Evolutionary conservation across 2,329 filamentous ascomycete genomes (phyloP).

Genomic region (Cercospora brassicicola): DNA sequence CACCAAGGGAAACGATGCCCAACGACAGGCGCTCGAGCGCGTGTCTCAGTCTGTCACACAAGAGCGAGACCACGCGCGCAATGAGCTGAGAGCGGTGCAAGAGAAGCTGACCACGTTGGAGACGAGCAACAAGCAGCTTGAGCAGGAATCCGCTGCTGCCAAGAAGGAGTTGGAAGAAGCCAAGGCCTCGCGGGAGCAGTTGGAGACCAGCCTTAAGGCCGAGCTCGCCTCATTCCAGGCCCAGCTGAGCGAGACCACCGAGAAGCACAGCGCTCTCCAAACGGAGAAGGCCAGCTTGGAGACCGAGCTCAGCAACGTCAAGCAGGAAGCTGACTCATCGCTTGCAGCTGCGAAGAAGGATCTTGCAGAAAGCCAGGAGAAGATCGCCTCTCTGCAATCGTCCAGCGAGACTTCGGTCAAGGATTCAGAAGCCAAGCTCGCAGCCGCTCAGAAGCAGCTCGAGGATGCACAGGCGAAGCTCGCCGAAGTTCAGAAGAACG

Average conservation of each 20-base stretch:
- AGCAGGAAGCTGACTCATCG: conserved; percentile 19
- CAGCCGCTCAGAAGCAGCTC: conserved; percentile 20
- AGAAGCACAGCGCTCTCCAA: conserved; percentile 17
- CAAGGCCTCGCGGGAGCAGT: conserved; percentile 14
- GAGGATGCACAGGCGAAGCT: conserved; percentile 24
- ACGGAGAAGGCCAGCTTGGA: conserved; percentile 16
- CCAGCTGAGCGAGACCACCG: conserved; percentile 15
- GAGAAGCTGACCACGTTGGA: conserved; percentile 18
- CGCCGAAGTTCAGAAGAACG: conserved; percentile 11
- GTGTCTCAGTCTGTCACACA: conserved; percentile 26
- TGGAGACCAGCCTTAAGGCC: conserved; percentile 18
- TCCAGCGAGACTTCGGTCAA: conserved; percentile 20
- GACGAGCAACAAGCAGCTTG: conserved; percentile 14
- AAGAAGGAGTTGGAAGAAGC: conserved; percentile 20
- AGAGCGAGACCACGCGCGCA: conserved; percentile 29
- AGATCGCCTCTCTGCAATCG: conserved; percentile 14
- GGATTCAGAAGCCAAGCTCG: conserved; percentile 19
- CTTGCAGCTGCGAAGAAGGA: conserved; percentile 21
- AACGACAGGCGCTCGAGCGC: conserved; percentile 21
- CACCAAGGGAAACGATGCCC: conserved; percentile 18
- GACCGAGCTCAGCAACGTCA: conserved; percentile 17
- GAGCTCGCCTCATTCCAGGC: conserved; percentile 21
- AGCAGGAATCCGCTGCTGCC: conserved; percentile 18
- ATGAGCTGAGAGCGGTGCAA: conserved; percentile 22
- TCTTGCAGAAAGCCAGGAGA: conserved; percentile 18